Base-by-base conservation (phyloP, 1,284 basidiomycete species). In the Fomitopsis palustris region DNA sequence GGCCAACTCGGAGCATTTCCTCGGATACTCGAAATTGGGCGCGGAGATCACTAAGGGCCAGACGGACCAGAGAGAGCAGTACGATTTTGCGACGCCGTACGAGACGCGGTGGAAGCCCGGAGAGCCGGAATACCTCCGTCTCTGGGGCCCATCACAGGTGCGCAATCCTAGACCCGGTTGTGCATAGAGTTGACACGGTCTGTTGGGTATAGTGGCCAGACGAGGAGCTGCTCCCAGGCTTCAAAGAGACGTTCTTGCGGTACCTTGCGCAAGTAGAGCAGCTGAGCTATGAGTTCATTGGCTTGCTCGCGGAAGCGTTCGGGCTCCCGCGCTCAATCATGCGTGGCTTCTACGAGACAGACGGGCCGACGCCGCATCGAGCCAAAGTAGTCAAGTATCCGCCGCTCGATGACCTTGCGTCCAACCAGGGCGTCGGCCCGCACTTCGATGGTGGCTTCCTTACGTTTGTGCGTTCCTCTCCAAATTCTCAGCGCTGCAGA, bases 361-460 rank as follows among this genome's bases (percentile, higher is more conserved):
- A 74, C 1, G 56, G 25, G 12, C 45, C 57, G 58, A 81, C 86
- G 79, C 84, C 87, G 67, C 86, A 88, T 67, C 83, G 86, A 0
- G 76, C 78, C 8, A 89, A 89, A 70, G 78, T 90, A 57, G 84
- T 89, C 4, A 81, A 85, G 65, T 90, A 90, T 64, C 87, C 87
- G 19, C 62, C 67, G 23, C 63, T 57, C 25, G 72, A 73, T 41
- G 70, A 72, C n/a, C 72, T 72, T 45, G 65, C 68, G 2, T 79
- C 76, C 14, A 77, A 80, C 55, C 87, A 89, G 68, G 88, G 87
- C 19, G 87, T 89, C 7, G 87, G 87, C 0, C 85, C 87, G 7
- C 87, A 90, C 69, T 89, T 82, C 64, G 87, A 89, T 64, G 83
- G 82, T 0, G 85, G 86, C 0, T 89, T 90, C 70, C 68, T 89